These are phyloP conservation scores for Aspergillus pseudoviridinutans DNA, from an alignment of 2,329 filamentous ascomycete species.

Conservation along the genomic window DNA sequence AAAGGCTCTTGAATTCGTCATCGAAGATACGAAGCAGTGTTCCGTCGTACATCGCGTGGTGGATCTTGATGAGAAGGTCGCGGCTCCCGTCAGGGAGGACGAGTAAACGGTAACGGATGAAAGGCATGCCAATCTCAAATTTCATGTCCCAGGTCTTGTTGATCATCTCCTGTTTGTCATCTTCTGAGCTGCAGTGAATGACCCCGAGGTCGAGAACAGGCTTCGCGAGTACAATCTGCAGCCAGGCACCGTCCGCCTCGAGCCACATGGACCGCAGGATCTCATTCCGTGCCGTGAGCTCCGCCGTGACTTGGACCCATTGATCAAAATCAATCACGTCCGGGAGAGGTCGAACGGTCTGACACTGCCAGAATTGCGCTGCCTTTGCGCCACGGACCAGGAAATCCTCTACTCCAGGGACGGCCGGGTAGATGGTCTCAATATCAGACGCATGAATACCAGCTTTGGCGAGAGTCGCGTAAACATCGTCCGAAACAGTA, in stretches of 20 bases:
- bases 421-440: slow-evolving; percentile 2
- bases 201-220: background rate
- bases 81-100: background rate
- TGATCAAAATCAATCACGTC: background rate
- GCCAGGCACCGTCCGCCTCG: background rate
- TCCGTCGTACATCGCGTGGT: slow-evolving; percentile 4
- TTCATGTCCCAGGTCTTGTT: background rate
- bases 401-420: slow-evolving; percentile 1
- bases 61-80: slow-evolving; percentile 1
- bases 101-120: slow-evolving; percentile 3
- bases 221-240: background rate
- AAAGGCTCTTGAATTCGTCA: background rate
- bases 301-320: background rate
- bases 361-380: slow-evolving; percentile 7
- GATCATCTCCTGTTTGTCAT: background rate
- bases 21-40: slow-evolving; percentile 5
- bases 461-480: background rate
- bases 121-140: slow-evolving; percentile 2
- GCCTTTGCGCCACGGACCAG: background rate
- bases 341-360: slow-evolving; percentile 2
- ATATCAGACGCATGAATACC: background rate
- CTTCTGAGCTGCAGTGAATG: background rate
- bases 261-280: slow-evolving; percentile 2
- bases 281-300: background rate
- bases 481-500: background rate